Conservation (phyloP, 75 land plant genomes). For the Pseudotsuga menziesii region DNA sequence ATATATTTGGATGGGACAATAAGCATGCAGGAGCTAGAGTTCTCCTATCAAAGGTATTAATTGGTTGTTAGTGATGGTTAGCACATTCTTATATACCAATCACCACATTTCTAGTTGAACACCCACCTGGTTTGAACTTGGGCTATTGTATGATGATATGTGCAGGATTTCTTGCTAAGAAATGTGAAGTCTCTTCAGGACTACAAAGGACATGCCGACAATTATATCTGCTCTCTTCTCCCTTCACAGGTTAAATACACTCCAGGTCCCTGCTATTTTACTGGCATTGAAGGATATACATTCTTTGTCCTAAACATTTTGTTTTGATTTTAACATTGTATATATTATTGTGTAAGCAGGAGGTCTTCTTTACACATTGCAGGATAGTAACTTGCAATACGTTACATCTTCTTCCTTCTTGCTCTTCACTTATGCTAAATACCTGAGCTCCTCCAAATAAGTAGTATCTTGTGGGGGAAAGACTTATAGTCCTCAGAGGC, state of each 20-base stretch:
- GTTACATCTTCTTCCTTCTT: constrained; percentile 87
- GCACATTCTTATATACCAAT: no score
- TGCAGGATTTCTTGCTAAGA: constrained; percentile 56
- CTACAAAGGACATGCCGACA: constrained; percentile 71
- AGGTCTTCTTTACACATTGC: constrained; percentile 66
- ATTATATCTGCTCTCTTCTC: constrained; percentile 65
- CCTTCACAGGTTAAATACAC: constrained; percentile 62
- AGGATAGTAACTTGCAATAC: constrained; percentile 78
- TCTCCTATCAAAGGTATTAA: constrained; percentile 72
- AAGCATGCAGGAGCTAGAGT: constrained; percentile 93
- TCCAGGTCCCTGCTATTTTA: constrained; percentile 34
- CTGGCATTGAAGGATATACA: constrained; percentile 11
- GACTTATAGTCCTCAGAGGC: constrained; percentile 40
- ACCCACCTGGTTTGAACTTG: no score
- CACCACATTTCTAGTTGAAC: background rate
- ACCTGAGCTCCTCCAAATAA: constrained; percentile 43
- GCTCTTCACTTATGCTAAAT: constrained; percentile 75
- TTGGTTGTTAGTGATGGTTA: background rate
- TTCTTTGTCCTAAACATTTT: background rate
- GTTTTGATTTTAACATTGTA: background rate
- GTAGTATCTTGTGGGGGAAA: constrained; percentile 57
- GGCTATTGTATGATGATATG: background rate
- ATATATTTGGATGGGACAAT: constrained; percentile 87
- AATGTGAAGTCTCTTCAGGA: constrained; percentile 50
- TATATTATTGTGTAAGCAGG: constrained; percentile 36